A percentile compares a stretch with the other conserved stretches of the same genome.
Evolutionary conservation across 257 asterid genomes (phyloP).

Genomic region (Solanum bulbocastanum): DNA sequence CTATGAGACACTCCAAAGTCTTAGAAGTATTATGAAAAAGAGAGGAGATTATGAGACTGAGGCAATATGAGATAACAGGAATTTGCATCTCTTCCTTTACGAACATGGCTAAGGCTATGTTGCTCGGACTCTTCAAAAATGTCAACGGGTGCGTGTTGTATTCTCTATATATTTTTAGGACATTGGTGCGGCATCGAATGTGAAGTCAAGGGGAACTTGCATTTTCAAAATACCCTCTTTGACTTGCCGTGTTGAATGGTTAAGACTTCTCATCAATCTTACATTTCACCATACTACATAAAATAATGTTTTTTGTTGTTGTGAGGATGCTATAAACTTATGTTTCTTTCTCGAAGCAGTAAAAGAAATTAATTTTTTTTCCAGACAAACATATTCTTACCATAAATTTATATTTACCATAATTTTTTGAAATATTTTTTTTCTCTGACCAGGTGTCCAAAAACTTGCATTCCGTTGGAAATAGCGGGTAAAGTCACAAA

Average conservation of each 20-base stretch:
- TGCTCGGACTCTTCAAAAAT: neutral
- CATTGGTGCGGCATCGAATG: too few species aligned
- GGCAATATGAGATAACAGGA: slow-evolving; percentile 5
- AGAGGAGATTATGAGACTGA: slow-evolving; percentile 16
- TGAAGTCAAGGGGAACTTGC: neutral
- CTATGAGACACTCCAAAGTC: slow-evolving; percentile 32
- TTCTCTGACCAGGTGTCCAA: neutral
- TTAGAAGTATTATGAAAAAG: slow-evolving; percentile 30
- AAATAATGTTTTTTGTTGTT: neutral
- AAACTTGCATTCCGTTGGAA: neutral
- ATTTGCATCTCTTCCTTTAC: neutral
- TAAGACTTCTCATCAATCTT: neutral
- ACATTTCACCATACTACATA: neutral
- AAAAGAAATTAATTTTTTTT: too few species aligned
- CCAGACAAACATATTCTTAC: neutral
- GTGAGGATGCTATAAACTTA: neutral
- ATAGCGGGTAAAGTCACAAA: neutral
- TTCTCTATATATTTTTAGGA: neutral
- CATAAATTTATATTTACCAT: neutral
- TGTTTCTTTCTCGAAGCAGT: neutral
- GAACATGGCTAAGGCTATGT: neutral
- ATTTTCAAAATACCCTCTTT: neutral
- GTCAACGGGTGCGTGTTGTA: neutral
- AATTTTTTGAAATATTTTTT: neutral
- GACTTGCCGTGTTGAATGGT: neutral